Percentiles rank a stretch among this genome's conserved stretches.
These are phyloP conservation scores for Rhodotorula mucilaginosa DNA, from an alignment of 1,284 basidiomycete species.

Conservation along the genomic window DNA sequence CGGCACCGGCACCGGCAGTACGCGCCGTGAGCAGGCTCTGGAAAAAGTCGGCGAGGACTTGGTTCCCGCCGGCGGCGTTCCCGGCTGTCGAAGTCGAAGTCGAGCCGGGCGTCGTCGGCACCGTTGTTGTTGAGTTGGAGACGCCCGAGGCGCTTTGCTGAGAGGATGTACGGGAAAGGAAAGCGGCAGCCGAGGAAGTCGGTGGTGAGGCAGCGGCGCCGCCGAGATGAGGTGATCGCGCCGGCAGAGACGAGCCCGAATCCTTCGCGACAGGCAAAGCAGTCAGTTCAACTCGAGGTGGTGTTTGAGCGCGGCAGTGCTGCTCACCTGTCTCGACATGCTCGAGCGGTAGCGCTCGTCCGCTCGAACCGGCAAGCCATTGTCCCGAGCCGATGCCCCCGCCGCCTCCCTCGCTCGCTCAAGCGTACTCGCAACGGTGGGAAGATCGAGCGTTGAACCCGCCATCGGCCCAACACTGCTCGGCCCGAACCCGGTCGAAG, in stretches of 20 bases:
- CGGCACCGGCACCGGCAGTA: not conserved
- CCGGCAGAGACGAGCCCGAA: conserved; percentile 12
- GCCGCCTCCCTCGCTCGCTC: conserved; percentile 55
- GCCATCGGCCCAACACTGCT: conserved; percentile 83
- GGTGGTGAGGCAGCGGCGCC: conserved; percentile 31
- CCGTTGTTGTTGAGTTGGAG: not conserved
- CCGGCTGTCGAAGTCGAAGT: conserved; percentile 37
- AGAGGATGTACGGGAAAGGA: not conserved
- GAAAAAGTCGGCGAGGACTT: conserved; percentile 82
- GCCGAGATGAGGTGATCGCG: conserved; percentile 11
- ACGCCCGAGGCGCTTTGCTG: not conserved
- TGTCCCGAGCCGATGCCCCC: conserved; percentile 32
- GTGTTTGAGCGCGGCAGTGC: fast-evolving
- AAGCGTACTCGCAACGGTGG: conserved; percentile 81
- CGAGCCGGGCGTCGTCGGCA: conserved; percentile 26
- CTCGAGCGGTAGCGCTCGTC: conserved; percentile 1
- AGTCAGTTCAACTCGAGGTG: not conserved
- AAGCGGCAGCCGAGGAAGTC: conserved; percentile 1
- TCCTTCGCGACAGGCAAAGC: not conserved
- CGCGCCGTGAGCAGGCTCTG: conserved; percentile 62
- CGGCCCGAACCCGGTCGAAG: conserved; percentile 17
- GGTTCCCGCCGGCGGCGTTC: conserved; percentile 53
- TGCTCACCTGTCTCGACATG: conserved; percentile 27
- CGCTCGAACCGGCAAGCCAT: not conserved
- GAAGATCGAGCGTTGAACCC: conserved; percentile 73